Conservation (phyloP, 2,329 filamentous ascomycete species). For the Aureobasidium sp. region DNA sequence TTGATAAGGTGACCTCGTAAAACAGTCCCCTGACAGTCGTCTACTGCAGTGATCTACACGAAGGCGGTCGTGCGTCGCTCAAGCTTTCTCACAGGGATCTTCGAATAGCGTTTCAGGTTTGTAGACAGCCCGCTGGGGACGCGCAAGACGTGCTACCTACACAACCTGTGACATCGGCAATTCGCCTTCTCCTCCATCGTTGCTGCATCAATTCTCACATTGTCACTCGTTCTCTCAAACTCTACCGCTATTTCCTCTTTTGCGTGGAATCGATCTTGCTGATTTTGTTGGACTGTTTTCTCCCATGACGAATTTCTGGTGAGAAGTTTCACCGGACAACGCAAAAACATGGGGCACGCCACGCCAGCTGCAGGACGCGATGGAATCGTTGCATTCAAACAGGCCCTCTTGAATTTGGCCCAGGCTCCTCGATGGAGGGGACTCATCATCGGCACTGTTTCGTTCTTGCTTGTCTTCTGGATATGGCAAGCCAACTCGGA, state of each 20-base stretch:
- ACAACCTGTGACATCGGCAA: slow-evolving; percentile 1
- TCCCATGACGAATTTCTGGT: not conserved
- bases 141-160: not conserved
- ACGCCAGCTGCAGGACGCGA: not conserved
- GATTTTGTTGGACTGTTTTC: not conserved
- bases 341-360: slow-evolving; percentile 6
- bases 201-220: not conserved
- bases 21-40: not conserved
- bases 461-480: slow-evolving; percentile 3
- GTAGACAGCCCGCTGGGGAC: not conserved
- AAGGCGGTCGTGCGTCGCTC: not conserved
- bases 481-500: slow-evolving; percentile 9
- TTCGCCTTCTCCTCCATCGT: not conserved
- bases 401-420: slow-evolving; percentile 1
- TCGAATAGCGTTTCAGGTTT: slow-evolving; percentile 5
- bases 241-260: not conserved
- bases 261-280: not conserved
- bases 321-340: not conserved
- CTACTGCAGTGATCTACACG: not conserved
- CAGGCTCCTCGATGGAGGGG: slow-evolving; percentile 10
- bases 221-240: not conserved
- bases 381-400: not conserved
- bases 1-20: not conserved
- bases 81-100: not conserved
- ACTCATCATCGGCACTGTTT: not conserved